Evolutionary conservation across 352 stramenopile species (phyloP), one percentile per base, ranked within the genome.

Genomic region (Chloridella minuta): DNA sequence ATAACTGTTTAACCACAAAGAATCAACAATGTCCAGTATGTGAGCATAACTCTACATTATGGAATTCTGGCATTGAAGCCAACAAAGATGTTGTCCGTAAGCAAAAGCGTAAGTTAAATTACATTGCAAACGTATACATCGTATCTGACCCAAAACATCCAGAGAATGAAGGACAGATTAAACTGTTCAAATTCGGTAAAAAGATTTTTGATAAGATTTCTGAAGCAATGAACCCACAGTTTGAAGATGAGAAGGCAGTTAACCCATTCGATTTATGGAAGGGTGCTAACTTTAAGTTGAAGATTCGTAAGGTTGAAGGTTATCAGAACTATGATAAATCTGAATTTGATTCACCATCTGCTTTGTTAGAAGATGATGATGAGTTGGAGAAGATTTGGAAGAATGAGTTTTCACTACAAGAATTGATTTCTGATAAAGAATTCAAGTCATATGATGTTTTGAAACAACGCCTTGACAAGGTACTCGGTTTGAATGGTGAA

Each of bases 281-380:
- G 23, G 51, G 51, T 83, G 23, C n/a, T 25, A 83, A 83, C 51
- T 83, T 83, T 83, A 24, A 83, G 51, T 83, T 83, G 23, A 83
- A 25, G n/a, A 83, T 83, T 83, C n/a, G n/a, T 83, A 22, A 24
- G n/a, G n/a, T 25, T 22, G 51, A 24, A 83, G 51, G 23, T 83
- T 83, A 25, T 83, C n/a, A 83, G n/a, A 83, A 83, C 51, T 83
- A 83, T 24, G 51, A 83, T 83, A 83, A 83, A 83, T 83, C 51
- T 83, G 23, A 83, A 83, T 83, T 83, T 24, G n/a, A 22, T 83
- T 83, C 51, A 30, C 27, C 27, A 30, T 30, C 27, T 30, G 27
- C 27, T 30, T 30, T 30, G 27, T 30, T 30, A 30, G 27, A 30
- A 30, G 27, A 30, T 30, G 27, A 30, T 30, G 27, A 30, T 30